Base-by-base conservation (phyloP, 1,284 basidiomycete genomes). In the Lentinula novae-zelandiae region DNA sequence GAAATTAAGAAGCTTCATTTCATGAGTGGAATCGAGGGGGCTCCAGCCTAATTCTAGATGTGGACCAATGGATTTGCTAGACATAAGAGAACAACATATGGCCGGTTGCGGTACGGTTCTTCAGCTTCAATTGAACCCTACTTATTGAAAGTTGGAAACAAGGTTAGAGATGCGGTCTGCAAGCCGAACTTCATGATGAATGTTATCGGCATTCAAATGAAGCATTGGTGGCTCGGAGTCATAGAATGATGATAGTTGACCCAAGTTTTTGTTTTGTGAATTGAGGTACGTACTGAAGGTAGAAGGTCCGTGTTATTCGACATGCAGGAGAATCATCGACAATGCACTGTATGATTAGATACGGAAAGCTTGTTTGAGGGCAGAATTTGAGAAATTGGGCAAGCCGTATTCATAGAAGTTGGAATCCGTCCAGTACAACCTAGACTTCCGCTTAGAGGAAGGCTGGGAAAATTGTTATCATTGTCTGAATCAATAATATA, bases 11-110 rank as follows among this genome's bases (percentile, higher is more conserved):
- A 53, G 49, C 0, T 50, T 50, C 49, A 33, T 31, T 50, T 50
- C 49, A 50, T 31, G 7, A 50, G 3, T 17, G 49, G 6, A 8
- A 38, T 38, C 51, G 34, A 53, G 51, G 34, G 36, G 13, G 51
- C 17, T 53, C 51, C 51, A 53, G 51, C 51, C 51, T 34, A 39
- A 38, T 22, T 53, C 51, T 53, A 53, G 51, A 53, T 12, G 33
- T 36, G 51, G 15, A 36, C 34, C 39, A 17, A 10, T 13, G 5
- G 12, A n/a, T 34, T n/a, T 38, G 31, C 27, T 5, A 33, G 27
- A 31, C 20, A 6, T 15, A 50, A 34, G 12, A 31, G 33, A 33
- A 50, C 27, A 50, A 27, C 27, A 27, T 27, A 27, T 27, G 27
- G 27, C 27, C 27, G 27, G 2, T 27, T 27, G 27, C 27, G 27